phyloP scores from a whole-genome alignment of 768 basidiomycete species.

The Lactifluus piperatus region DNA sequence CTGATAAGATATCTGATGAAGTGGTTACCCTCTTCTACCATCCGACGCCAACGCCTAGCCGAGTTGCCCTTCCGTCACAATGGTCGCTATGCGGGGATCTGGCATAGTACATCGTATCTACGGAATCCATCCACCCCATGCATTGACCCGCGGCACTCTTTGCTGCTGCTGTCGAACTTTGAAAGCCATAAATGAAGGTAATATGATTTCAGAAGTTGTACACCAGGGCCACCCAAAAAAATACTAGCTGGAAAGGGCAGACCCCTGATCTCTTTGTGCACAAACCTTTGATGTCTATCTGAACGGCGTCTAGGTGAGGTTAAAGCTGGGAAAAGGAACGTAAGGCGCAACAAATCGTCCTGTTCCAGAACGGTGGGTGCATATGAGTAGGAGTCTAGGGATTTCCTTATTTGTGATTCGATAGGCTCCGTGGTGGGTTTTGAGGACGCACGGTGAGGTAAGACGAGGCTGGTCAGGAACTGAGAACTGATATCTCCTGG shows the following conservation, averaged over 20 bases:
- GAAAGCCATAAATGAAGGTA: not conserved
- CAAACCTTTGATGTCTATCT: too few relatives aligned
- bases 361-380: not conserved
- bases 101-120: not conserved
- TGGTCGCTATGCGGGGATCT: not conserved
- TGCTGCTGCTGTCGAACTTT: too few relatives aligned
- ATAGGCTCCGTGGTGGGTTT: not conserved
- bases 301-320: not conserved
- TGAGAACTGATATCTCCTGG: not conserved
- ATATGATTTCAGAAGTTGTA: not conserved
- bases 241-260: not conserved
- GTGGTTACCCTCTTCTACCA: too few relatives aligned
- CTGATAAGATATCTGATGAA: too few relatives aligned
- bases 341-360: too few relatives aligned
- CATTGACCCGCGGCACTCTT: too few relatives aligned
- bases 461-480: not conserved
- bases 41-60: too few relatives aligned
- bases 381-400: not conserved
- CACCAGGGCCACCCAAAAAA: not conserved
- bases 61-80: too few relatives aligned
- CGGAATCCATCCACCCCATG: too few relatives aligned
- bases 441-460: not conserved
- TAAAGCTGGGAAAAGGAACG: not conserved
- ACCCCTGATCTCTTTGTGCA: not conserved
- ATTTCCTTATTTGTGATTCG: not conserved